Base-by-base conservation (phyloP, 2,329 filamentous ascomycete species). In the Ophiostoma tasmaniense region DNA sequence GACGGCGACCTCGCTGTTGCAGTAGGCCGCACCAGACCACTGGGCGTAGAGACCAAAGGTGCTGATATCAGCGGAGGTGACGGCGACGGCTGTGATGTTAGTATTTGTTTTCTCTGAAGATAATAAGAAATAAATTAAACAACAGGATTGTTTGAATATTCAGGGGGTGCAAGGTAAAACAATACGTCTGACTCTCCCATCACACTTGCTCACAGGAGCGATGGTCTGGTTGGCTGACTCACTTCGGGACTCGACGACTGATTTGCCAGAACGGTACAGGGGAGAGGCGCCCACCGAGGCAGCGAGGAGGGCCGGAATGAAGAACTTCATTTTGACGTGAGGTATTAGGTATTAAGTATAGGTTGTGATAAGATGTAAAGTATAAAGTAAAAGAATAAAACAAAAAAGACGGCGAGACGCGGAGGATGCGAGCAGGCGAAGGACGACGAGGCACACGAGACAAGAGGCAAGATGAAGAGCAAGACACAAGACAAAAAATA, bases 1-100 rank as follows among this genome's bases (percentile, higher is more conserved):
- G 1, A 78, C 72, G 1, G 76, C 52, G 13, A 74, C 76, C 2
- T 80, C 74, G 67, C 75, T 79, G 76, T 86, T 86, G 78, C 85
- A 87, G 76, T 85, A 85, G 2, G 81, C 78, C 3, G 84, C 82
- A 1, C 78, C 80, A 3, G 84, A 77, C 72, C 85, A 85, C 75
- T 87, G 80, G 37, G 80, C 78, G 72, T 80, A 87, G 74, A 83
- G 82, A 66, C 79, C 74, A 71, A 86, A 77, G 69, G 77, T 78
- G 70, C 73, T 71, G 17, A 82, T 74, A 39, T 81, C 75, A 11
- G 74, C 70, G 2, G 72, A 45, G 7, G 77, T 77, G 66, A 80
- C 74, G 3, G 70, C 59, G 25, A 72, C 71, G 37, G 67, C 68
- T 65, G 25, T 10, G n/a, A 10, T 17, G 22, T 65, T 45, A 65